These are phyloP conservation scores for Knufia petricola DNA, from an alignment of 2,329 filamentous ascomycete species.

Conservation along the genomic window DNA sequence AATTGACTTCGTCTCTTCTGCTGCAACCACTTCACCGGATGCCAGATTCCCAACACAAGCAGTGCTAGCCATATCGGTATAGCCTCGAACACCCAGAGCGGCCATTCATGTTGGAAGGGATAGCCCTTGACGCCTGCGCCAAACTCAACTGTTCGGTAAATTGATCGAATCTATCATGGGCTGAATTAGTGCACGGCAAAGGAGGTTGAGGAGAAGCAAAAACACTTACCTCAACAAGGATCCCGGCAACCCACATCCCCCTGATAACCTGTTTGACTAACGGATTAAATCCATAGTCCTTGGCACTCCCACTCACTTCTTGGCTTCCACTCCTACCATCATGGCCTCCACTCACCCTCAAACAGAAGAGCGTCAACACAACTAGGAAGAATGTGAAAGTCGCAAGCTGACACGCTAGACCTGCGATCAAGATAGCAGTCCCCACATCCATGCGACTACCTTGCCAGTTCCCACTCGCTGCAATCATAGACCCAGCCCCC, in stretches of 20 bases:
- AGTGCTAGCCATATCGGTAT: conserved; percentile 39
- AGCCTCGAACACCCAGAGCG: conserved; percentile 38
- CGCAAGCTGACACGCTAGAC: conserved; percentile 24
- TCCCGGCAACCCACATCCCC: conserved; percentile 38
- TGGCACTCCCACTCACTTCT: not conserved
- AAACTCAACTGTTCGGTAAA: conserved; percentile 47
- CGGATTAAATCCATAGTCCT: conserved; percentile 31
- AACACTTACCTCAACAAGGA: conserved; percentile 37
- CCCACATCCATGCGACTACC: conserved; percentile 25
- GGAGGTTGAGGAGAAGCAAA: not conserved
- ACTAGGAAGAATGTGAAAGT: conserved; percentile 25
- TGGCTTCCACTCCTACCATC: conserved; percentile 4
- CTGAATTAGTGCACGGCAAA: conserved; percentile 9
- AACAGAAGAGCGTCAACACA: conserved; percentile 20
- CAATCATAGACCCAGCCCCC: conserved; percentile 37
- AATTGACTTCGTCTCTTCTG: conserved; percentile 14
- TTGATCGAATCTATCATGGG: conserved; percentile 37
- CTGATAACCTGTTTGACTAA: conserved; percentile 4
- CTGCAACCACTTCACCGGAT: conserved; percentile 36
- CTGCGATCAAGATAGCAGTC: conserved; percentile 19
- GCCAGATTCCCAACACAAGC: conserved; percentile 40
- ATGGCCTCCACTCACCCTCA: conserved; percentile 12
- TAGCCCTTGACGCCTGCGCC: conserved; percentile 34
- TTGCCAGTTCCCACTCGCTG: conserved; percentile 35
- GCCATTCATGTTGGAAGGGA: conserved; percentile 33